phyloP scores from a whole-genome alignment of 768 basidiomycete species.

The Leccinum rimulosum region DNA sequence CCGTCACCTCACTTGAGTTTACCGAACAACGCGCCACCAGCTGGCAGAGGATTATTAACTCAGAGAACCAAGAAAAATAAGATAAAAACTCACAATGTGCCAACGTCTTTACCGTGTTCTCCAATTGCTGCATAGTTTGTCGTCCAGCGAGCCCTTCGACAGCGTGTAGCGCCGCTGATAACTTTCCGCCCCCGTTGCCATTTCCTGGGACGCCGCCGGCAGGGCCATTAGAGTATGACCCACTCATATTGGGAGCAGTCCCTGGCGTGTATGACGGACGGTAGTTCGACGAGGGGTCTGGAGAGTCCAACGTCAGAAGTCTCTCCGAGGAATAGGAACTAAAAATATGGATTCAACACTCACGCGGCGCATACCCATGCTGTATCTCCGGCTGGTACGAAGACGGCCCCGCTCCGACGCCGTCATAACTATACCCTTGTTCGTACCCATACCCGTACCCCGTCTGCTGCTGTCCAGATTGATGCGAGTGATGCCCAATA shows the following conservation, averaged over 20 bases:
- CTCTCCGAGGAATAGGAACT: no score
- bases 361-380: constrained; percentile 34
- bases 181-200: not conserved
- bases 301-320: not conserved
- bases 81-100: constrained; percentile 48
- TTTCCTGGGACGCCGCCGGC: not conserved
- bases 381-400: not conserved
- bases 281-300: constrained; percentile 4
- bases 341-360: constrained; percentile 15
- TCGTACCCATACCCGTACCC: not conserved
- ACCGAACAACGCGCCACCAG: constrained; percentile 1
- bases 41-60: not conserved
- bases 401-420: not conserved
- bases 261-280: constrained; percentile 1
- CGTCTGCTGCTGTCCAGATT: not conserved
- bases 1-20: constrained; percentile 4
- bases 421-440: not conserved
- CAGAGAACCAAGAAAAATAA: not conserved
- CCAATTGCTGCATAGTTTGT: constrained; percentile 48
- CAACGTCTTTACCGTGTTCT: constrained; percentile 43
- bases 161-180: constrained; percentile 41
- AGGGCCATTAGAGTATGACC: not conserved
- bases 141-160: constrained; percentile 57
- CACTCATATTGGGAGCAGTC: not conserved
- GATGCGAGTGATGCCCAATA: not conserved